phyloP scores from a whole-genome alignment of 371 early-diverging fungal species.

The Syncephalastrum contaminatum region DNA sequence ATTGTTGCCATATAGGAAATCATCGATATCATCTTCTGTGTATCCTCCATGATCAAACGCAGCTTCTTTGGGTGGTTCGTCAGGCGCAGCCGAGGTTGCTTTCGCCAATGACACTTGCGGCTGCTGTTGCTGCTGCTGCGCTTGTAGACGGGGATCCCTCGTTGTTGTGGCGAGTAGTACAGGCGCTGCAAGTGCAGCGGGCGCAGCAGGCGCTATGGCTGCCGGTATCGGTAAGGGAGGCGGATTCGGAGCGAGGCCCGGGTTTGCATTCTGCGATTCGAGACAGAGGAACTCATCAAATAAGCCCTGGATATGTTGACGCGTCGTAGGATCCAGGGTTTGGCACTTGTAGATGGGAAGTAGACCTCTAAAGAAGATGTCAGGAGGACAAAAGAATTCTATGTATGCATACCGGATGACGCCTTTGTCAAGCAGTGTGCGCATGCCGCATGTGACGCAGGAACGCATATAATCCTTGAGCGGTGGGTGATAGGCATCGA shows the following conservation, averaged over 20 bases:
- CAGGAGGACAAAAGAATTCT: no score
- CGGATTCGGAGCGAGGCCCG: conserved; percentile 14
- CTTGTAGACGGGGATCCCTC: neutral
- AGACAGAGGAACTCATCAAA: conserved; percentile 29
- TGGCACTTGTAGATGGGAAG: conserved; percentile 35
- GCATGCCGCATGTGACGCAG: conserved; percentile 58
- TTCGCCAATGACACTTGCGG: neutral
- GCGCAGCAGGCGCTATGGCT: neutral
- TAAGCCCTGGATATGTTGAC: conserved; percentile 24
- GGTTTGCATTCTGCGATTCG: conserved; percentile 2
- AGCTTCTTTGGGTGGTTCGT: neutral
- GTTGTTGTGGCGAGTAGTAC: conserved; percentile 1
- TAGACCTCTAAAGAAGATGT: conserved; percentile 23
- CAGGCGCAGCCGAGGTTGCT: neutral
- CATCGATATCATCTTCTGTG: conserved; percentile 30
- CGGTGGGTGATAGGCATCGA: conserved; percentile 63
- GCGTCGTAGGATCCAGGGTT: conserved; percentile 24
- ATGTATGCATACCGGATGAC: conserved; percentile 52
- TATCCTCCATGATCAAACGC: neutral
- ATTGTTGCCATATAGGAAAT: conserved; percentile 30
- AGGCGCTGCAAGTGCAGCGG: neutral
- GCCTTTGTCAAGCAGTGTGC: conserved; percentile 58
- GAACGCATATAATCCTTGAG: conserved; percentile 48
- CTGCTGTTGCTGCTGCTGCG: conserved; percentile 2
- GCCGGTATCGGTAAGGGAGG: conserved; percentile 2